phyloP scores from a whole-genome alignment of 2,329 filamentous ascomycete genomes.

The Trichophyton simii region DNA sequence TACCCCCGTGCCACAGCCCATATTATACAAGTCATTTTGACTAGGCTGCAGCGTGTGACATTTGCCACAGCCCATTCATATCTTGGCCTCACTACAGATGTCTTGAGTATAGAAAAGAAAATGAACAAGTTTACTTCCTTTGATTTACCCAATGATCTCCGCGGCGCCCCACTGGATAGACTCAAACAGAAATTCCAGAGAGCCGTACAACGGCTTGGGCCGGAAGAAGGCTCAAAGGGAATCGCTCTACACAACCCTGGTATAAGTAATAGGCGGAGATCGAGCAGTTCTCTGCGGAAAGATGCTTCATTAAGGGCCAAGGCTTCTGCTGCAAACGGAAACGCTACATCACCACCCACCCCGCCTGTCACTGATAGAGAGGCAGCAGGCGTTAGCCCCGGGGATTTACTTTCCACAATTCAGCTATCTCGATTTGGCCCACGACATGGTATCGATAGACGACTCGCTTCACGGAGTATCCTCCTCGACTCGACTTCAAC shows the following conservation, averaged over 20 bases:
- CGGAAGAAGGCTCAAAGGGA: conserved; percentile 75
- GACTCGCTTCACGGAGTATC: conserved; percentile 7
- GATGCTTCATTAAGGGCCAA: conserved; percentile 64
- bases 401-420: conserved; percentile 69
- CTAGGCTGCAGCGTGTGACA: conserved; percentile 85
- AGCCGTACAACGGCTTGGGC: conserved; percentile 68
- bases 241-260: conserved; percentile 84
- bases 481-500: conserved; percentile 8
- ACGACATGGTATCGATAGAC: conserved; percentile 26
- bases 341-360: conserved; percentile 23
- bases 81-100: conserved; percentile 79
- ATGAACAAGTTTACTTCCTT: conserved; percentile 90
- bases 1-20: conserved; percentile 95
- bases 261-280: conserved; percentile 53
- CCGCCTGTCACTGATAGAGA: conserved; percentile 21
- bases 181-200: conserved; percentile 85
- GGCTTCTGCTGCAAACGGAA: conserved; percentile 26
- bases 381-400: conserved; percentile 47
- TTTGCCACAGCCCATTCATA: conserved; percentile 91
- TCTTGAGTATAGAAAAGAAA: conserved; percentile 79
- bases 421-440: conserved; percentile 54
- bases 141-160: conserved; percentile 79
- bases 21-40: conserved; percentile 94
- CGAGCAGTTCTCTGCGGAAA: conserved; percentile 62
- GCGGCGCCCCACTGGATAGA: conserved; percentile 67